A percentile compares a stretch with the other conserved stretches of the same genome.
These are phyloP conservation scores for Orychophragmus violaceus DNA, from an alignment of 345 rosid genomes.

Conservation along the genomic window DNA sequence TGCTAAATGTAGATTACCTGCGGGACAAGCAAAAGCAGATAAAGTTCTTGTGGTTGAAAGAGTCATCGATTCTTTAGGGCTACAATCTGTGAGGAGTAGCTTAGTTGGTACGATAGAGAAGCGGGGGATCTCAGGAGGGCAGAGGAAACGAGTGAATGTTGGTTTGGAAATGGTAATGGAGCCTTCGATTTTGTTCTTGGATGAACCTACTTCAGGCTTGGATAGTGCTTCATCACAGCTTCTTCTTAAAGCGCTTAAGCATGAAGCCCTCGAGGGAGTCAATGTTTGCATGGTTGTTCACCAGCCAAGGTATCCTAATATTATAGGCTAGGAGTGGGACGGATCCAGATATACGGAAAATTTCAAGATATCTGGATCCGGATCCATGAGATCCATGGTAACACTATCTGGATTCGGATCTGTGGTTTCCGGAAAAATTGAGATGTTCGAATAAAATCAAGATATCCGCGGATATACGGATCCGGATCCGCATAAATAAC, in stretches of 20 bases:
- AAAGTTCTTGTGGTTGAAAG: constrained; percentile 89
- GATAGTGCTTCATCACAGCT: constrained; percentile 95
- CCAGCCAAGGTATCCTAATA: constrained; percentile 96
- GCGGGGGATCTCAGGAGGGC: constrained; percentile 97
- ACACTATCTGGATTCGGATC: too few relatives aligned
- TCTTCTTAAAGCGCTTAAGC: constrained; percentile 87
- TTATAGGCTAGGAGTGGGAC: too few relatives aligned
- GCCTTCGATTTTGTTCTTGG: constrained; percentile 88
- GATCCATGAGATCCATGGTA: too few relatives aligned
- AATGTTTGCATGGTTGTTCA: constrained; percentile 94
- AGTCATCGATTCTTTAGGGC: constrained; percentile 80
- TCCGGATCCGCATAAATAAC: too few relatives aligned
- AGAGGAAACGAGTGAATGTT: constrained; percentile 90
- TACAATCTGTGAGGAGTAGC: constrained; percentile 70
- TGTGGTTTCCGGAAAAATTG: too few relatives aligned
- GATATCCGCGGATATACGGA: too few relatives aligned
- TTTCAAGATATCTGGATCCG: too few relatives aligned
- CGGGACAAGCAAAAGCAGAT: constrained; percentile 55
- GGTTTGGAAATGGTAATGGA: constrained; percentile 98
- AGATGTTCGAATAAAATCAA: too few relatives aligned
- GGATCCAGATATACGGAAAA: too few relatives aligned
- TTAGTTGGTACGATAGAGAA: constrained; percentile 95
- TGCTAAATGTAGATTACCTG: constrained; percentile 84
- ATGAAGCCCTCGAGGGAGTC: constrained; percentile 89
- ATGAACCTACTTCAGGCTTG: constrained; percentile 96